These are phyloP conservation scores for Chaetomiaceae sp. DNA, from an alignment of 2,329 filamentous ascomycete species.

Conservation along the genomic window DNA sequence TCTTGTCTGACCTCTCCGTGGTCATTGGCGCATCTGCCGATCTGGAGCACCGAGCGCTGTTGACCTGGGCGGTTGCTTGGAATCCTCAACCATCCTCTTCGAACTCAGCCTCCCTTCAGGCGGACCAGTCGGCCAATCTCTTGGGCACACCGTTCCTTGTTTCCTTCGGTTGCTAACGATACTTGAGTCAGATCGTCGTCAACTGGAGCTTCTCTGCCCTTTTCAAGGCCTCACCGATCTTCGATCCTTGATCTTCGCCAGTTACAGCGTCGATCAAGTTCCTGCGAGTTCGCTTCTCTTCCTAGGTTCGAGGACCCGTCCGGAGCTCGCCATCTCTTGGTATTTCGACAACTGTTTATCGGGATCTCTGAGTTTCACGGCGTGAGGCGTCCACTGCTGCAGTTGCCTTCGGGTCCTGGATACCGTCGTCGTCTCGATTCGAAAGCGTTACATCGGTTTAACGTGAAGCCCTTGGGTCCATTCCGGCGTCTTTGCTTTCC, in stretches of 20 bases:
- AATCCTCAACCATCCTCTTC: too few species aligned
- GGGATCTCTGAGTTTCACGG: conserved; percentile 21
- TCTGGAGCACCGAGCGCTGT: too few species aligned
- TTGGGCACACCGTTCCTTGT: not conserved
- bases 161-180: not conserved
- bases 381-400: conserved; percentile 20
- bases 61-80: too few species aligned
- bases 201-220: not conserved
- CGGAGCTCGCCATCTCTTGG: conserved; percentile 8
- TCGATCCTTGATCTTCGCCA: not conserved
- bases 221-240: not conserved
- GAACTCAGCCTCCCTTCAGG: too few species aligned
- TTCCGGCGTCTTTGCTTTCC: not conserved
- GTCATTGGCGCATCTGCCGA: too few species aligned
- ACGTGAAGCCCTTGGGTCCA: not conserved
- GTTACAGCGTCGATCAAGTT: not conserved
- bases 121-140: not conserved
- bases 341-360: conserved; percentile 19
- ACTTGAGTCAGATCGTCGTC: not conserved
- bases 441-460: not conserved
- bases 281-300: not conserved
- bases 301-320: not conserved
- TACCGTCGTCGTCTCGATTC: conserved; percentile 2
- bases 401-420: conserved; percentile 14
- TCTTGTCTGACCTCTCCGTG: too few species aligned